Base-by-base conservation (phyloP, 2,329 filamentous ascomycete genomes). In the Fusarium algeriense region DNA sequence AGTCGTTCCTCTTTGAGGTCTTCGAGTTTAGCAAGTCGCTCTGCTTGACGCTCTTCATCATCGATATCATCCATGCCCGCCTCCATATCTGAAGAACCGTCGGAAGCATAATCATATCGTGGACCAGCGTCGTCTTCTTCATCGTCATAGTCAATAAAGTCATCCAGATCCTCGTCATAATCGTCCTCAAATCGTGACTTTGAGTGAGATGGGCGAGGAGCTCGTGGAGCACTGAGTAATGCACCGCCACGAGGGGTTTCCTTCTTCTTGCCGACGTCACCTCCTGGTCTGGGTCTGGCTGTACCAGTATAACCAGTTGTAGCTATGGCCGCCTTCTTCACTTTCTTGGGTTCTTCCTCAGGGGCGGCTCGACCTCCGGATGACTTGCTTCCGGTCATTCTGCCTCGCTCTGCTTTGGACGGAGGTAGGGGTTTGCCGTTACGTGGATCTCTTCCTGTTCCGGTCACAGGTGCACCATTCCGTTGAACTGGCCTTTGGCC, bases 71-170 rank as follows among this genome's bases (percentile, higher is more conserved):
- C 91, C 40, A 91, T 79, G 37, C 91, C 92, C 4, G 91, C 93
- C 79, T 94, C 92, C 91, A 94, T 94, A 74, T 93, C 92, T 9
- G 91, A 93, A 8, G 90, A 92, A 9, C 79, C 89, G 59, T 92
- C 91, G 1, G 89, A 90, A 5, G 84, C 86, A 70, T 92, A 91
- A 50, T 84, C 85, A 67, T 87, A 86, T 9, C 81, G 80, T 35
- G 80, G 82, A 11, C 81, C 80, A 15, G 71, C 79, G 4, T 78
- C 80, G 1, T 86, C 84, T 8, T 88, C 87, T 0, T 89, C 88
- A 15, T 89, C 87, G 45, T 89, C 87, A 64, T 89, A 88, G 44
- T 88, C 88, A 77, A 89, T 88, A 69, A 89, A 89, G 66, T 89
- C 88, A 68, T 90, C 88, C 77, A 90, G 64, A 7, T 89, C 87